These are phyloP conservation scores for Corchorus capsularis DNA, from an alignment of 345 rosid species.

Conservation along the genomic window DNA sequence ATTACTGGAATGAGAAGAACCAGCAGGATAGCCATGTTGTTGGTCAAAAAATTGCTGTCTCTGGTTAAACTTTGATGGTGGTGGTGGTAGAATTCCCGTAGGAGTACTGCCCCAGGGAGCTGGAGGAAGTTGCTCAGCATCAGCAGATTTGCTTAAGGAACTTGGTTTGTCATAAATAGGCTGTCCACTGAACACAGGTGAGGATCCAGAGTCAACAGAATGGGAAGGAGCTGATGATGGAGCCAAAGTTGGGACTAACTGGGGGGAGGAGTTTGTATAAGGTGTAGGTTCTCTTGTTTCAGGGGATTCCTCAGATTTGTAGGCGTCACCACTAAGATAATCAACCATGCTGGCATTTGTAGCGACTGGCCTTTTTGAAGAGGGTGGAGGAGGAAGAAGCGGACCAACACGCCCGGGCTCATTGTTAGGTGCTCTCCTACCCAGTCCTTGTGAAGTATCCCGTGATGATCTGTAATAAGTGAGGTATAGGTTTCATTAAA, in stretches of 20 bases:
- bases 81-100: slow-evolving; percentile 58
- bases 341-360: slow-evolving; percentile 53
- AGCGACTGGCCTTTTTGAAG: slow-evolving; percentile 65
- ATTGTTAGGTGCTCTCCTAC: slow-evolving; percentile 44
- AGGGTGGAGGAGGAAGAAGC: slow-evolving; percentile 85
- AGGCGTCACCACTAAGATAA: slow-evolving; percentile 89
- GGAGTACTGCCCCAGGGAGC: slow-evolving; percentile 71
- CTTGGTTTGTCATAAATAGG: slow-evolving; percentile 63
- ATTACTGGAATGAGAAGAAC: slow-evolving; percentile 41
- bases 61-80: slow-evolving; percentile 71
- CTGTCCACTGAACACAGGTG: slow-evolving; percentile 33
- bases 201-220: slow-evolving; percentile 24
- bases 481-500: neutral
- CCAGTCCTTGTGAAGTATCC: slow-evolving; percentile 47
- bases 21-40: slow-evolving; percentile 24
- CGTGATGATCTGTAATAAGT: slow-evolving; percentile 61
- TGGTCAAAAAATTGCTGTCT: slow-evolving; percentile 69
- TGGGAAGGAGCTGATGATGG: slow-evolving; percentile 30
- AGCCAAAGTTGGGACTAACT: slow-evolving; percentile 35
- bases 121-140: slow-evolving; percentile 58
- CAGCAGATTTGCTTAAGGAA: slow-evolving; percentile 39
- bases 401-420: slow-evolving; percentile 46
- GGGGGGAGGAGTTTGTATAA: slow-evolving; percentile 43
- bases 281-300: slow-evolving; percentile 37
- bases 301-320: slow-evolving; percentile 55